phyloP scores from a whole-genome alignment of 208 protist species.

The Hexamita inflata region DNA sequence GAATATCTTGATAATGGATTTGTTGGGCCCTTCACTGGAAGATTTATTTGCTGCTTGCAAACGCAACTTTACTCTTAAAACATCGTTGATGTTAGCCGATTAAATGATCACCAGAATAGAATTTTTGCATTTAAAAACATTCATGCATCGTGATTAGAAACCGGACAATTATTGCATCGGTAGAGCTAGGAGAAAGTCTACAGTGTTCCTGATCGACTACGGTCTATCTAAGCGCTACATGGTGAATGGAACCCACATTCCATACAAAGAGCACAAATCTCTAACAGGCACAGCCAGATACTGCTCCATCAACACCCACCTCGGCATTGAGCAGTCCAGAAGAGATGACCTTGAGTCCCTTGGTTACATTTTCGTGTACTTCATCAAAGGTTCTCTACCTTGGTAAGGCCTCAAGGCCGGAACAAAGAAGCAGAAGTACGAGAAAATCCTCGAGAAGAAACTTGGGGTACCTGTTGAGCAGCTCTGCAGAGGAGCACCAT shows the following conservation, averaged over 20 bases:
- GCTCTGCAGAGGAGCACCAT: constrained; percentile 64
- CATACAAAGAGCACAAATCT: constrained; percentile 92
- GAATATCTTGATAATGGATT: constrained; percentile 95
- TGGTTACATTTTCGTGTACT: constrained; percentile 97
- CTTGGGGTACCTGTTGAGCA: constrained; percentile 71
- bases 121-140: constrained; percentile 82
- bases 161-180: constrained; percentile 98
- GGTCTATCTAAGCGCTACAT: constrained; percentile 94
- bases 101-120: constrained; percentile 85
- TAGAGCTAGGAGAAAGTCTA: constrained; percentile 58
- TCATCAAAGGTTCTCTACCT: constrained; percentile 83
- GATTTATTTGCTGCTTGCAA: constrained; percentile 80
- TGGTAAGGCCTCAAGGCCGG: constrained; percentile 81
- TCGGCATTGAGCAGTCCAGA: constrained; percentile 79
- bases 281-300: constrained; percentile 97
- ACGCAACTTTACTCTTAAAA: constrained; percentile 79
- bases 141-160: constrained; percentile 83
- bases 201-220: constrained; percentile 88
- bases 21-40: constrained; percentile 86
- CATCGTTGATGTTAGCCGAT: constrained; percentile 85
- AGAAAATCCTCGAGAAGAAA: constrained; percentile 88
- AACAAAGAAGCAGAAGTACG: constrained; percentile 94
- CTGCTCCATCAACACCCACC: constrained; percentile 94
- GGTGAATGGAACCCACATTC: constrained; percentile 92
- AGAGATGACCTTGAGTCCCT: constrained; percentile 92